These are phyloP conservation scores for Bryoerythrophyllum caledonicum DNA, from an alignment of 225 moss, liverwort and hornwort species.

Conservation along the genomic window DNA sequence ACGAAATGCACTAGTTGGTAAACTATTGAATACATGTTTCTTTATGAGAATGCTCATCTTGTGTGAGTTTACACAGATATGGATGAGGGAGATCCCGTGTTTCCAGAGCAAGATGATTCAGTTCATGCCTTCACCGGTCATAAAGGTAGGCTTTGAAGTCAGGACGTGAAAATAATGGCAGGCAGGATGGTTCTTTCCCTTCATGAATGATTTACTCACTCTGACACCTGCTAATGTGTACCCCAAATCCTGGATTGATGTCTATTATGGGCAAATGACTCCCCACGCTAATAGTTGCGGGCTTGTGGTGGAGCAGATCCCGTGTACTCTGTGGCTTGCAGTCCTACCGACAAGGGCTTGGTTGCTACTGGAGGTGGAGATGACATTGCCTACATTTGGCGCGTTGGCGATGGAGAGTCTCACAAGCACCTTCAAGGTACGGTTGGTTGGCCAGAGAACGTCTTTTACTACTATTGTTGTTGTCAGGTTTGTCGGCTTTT, in stretches of 20 bases:
- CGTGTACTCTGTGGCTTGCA: conserved; percentile 82
- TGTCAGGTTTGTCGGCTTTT: not conserved
- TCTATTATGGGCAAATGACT: not conserved
- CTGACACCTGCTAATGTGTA: not conserved
- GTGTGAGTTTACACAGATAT: conserved; percentile 31
- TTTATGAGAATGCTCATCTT: not conserved
- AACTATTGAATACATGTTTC: not conserved
- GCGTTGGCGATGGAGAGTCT: conserved; percentile 73
- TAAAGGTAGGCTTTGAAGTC: conserved; percentile 52
- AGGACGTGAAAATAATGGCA: not conserved
- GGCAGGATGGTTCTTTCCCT: not conserved
- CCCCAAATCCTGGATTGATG: conserved; percentile 4
- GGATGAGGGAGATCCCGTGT: conserved; percentile 37
- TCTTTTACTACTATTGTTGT: not conserved
- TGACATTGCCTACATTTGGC: conserved; percentile 79
- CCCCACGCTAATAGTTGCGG: conserved; percentile 12
- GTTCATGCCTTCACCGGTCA: conserved; percentile 85
- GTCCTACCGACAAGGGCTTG: conserved; percentile 64
- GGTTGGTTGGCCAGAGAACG: not conserved
- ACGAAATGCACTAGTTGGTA: not conserved
- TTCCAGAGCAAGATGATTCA: conserved; percentile 67
- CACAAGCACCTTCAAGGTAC: conserved; percentile 75
- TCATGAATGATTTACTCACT: not conserved
- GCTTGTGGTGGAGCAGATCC: conserved; percentile 48
- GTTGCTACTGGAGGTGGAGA: conserved; percentile 96